phyloP scores from a whole-genome alignment of 257 asterid species.

The Verbascum thapsus region DNA sequence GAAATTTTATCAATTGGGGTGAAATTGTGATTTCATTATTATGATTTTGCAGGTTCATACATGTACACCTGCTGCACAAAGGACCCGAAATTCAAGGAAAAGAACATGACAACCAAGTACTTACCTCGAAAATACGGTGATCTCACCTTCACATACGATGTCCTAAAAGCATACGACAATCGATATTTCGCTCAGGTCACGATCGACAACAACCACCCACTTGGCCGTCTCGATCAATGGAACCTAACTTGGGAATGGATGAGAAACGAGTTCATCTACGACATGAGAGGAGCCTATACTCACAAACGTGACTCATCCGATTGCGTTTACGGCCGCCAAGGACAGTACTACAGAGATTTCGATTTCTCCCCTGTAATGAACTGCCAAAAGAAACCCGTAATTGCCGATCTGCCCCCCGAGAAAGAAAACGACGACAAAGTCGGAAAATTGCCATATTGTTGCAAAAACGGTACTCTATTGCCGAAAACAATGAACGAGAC shows the following conservation, averaged over 20 bases:
- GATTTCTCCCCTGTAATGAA: slow-evolving; percentile 55
- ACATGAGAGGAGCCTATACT: slow-evolving; percentile 61
- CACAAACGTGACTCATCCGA: slow-evolving; percentile 53
- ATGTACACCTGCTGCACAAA: slow-evolving; percentile 53
- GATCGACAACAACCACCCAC: slow-evolving; percentile 54
- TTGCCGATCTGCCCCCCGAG: slow-evolving; percentile 60
- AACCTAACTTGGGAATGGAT: slow-evolving; percentile 76
- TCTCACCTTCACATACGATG: slow-evolving; percentile 52
- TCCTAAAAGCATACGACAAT: slow-evolving; percentile 42
- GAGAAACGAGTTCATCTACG: slow-evolving; percentile 62
- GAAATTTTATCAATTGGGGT: too few species aligned
- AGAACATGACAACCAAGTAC: slow-evolving; percentile 38
- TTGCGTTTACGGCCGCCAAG: slow-evolving; percentile 64
- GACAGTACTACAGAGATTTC: slow-evolving; percentile 46
- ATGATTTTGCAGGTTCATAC: slow-evolving; percentile 38
- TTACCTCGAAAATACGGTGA: slow-evolving; percentile 50
- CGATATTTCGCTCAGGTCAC: slow-evolving; percentile 61
- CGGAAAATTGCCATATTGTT: slow-evolving; percentile 59
- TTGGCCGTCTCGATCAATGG: slow-evolving; percentile 73
- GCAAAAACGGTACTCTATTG: slow-evolving; percentile 55
- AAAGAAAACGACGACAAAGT: slow-evolving; percentile 52
- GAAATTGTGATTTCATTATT: too few species aligned
- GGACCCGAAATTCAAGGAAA: slow-evolving; percentile 56
- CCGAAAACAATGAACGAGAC: slow-evolving; percentile 56
- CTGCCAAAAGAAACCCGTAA: slow-evolving; percentile 50